Percentiles rank a stretch among this genome's conserved stretches.
Evolutionary conservation across 73 alveolate species (phyloP).

Genomic region (Paramecium biaurelia): DNA sequence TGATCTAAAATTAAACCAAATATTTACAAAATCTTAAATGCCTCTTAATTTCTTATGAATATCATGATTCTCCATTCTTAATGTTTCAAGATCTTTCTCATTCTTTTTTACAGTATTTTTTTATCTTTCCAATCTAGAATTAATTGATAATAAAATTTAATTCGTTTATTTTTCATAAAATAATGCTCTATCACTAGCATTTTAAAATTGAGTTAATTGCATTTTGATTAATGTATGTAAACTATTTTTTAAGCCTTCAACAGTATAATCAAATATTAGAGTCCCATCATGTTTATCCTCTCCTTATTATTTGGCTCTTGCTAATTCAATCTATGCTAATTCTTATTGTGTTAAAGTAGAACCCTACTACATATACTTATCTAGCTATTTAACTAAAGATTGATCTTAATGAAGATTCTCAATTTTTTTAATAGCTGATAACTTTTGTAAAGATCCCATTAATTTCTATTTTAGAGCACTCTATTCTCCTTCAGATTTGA

Average conservation of each 20-base stretch:
- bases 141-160: not conserved
- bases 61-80: slow-evolving; percentile 49
- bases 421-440: not conserved
- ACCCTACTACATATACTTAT: slow-evolving; percentile 42
- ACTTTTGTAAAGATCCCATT: not conserved
- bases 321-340: not conserved
- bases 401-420: slow-evolving; percentile 1
- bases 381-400: not conserved
- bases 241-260: slow-evolving; percentile 37
- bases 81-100: slow-evolving; percentile 18
- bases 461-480: not conserved
- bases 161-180: slow-evolving; percentile 48
- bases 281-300: slow-evolving; percentile 3
- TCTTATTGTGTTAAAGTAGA: slow-evolving; percentile 11
- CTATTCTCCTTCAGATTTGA: not conserved
- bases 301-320: slow-evolving; percentile 23
- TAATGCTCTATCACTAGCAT: slow-evolving; percentile 36
- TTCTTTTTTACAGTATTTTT: not conserved
- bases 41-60: slow-evolving; percentile 25
- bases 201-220: not conserved
- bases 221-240: slow-evolving; percentile 41
- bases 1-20: not conserved
- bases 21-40: not conserved
- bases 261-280: slow-evolving; percentile 37
- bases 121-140: not conserved